Evolutionary conservation across 129 eudicot species (phyloP), one percentile per base, ranked within the genome.

Genomic region (Cynara cardunculus): DNA sequence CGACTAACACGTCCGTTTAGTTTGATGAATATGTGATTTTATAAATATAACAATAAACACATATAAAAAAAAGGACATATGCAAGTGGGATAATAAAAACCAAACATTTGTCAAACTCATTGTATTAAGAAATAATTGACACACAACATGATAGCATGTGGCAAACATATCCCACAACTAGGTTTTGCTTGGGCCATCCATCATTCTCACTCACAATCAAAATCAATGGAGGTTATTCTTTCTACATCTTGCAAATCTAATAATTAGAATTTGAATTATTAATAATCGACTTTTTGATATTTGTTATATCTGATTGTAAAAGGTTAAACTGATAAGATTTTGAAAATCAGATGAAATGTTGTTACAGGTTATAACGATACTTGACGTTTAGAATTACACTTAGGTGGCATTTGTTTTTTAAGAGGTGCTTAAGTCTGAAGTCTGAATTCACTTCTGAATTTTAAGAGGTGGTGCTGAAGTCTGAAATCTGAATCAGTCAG

Each of bases 101-200:
- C 79, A 65, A 73, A 81, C 67, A 74, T 35, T 35, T 72, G 78
- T 72, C 84, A 72, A 80, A 72, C 67, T 80, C 84, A 34, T 53
- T 72, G 21, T n/a, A 30, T 80, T 80, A 72, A 27, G 65, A 61
- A 31, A 31, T 21, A 59, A 80, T 72, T 80, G 85, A 74, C 85
- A 81, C 59, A 74, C 80, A 74, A 65, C 75, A 81, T 81, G 80
- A 81, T 66, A 41, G 32, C 85, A 81, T 81, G 85, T 81, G 85
- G 85, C 75, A 81, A 74, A 81, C 85, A 81, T 74, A 66, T 71
- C 59, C 32, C 67, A 64, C 8, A 77, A 64, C 77, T 28, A 44
- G 59, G 69, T 79, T 34, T 69, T 27, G 71, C 71, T 70, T 49
- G 77, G 70, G 28, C 83, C 56, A 53, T 19, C 25, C 34, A 78